These are phyloP conservation scores for Scheffersomyces titani DNA, from an alignment of 1,139 yeast genomes.

Conservation along the genomic window DNA sequence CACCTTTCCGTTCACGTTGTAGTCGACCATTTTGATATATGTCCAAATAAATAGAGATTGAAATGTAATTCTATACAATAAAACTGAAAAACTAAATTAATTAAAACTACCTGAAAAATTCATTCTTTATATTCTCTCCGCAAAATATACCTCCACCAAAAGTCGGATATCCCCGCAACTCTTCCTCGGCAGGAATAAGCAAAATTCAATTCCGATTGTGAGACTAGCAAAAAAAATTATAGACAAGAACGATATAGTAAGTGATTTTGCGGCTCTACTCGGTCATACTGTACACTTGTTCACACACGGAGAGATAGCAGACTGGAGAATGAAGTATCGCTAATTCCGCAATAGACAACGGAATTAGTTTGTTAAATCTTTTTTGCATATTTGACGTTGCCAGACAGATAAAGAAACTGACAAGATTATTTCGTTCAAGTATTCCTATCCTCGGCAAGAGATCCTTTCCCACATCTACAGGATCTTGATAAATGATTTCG, in stretches of 20 bases:
- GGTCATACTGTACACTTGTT: neutral
- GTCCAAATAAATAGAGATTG: neutral
- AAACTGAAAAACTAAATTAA: neutral
- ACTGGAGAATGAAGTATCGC: neutral
- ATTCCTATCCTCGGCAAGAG: no score
- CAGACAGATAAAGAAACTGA: no score
- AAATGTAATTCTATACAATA: no score
- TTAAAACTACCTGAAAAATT: neutral
- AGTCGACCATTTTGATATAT: slow-evolving; percentile 37
- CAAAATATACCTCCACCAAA: neutral
- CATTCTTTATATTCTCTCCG: neutral
- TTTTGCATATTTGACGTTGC: neutral
- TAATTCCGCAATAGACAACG: neutral
- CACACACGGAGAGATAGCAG: neutral
- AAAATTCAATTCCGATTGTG: neutral
- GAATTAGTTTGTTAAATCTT: no score
- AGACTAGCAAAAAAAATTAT: neutral
- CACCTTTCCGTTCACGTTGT: slow-evolving; percentile 60
- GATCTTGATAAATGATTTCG: no score
- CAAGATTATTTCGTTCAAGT: no score
- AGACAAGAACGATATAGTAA: neutral
- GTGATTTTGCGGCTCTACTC: neutral
- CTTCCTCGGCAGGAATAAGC: neutral
- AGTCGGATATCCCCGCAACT: neutral
- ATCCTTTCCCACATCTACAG: no score